phyloP scores from a whole-genome alignment of 352 stramenopile genomes.

The Phytophthora constricta region DNA sequence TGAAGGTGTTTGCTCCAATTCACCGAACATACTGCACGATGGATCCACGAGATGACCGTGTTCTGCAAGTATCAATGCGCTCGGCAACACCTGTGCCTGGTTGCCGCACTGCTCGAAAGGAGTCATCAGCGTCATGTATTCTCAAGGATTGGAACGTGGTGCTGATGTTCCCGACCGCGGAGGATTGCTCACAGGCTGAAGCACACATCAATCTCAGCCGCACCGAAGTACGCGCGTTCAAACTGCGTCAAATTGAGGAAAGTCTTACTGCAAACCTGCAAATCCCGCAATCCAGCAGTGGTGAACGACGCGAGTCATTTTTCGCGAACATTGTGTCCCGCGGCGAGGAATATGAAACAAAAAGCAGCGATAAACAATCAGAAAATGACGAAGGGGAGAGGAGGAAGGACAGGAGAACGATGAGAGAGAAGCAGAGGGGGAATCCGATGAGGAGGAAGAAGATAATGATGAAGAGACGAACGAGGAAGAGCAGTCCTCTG shows the following conservation, averaged over 20 bases:
- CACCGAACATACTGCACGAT: slow-evolving; percentile 77
- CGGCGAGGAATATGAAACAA: slow-evolving; percentile 10
- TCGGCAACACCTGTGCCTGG: slow-evolving; percentile 59
- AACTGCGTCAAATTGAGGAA: slow-evolving; percentile 79
- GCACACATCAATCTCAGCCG: slow-evolving; percentile 76
- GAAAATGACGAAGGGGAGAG: slow-evolving; percentile 15
- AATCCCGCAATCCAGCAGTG: slow-evolving; percentile 54
- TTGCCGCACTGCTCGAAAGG: slow-evolving; percentile 68
- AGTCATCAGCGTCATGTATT: slow-evolving; percentile 32
- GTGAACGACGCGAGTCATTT: slow-evolving; percentile 35
- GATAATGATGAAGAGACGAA: slow-evolving; percentile 5
- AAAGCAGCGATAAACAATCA: slow-evolving; percentile 10
- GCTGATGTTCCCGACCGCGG: slow-evolving; percentile 63
- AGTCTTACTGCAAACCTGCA: slow-evolving; percentile 69
- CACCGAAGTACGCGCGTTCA: slow-evolving; percentile 80
- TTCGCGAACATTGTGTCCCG: slow-evolving; percentile 25
- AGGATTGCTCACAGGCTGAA: slow-evolving; percentile 74
- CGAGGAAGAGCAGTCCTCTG: slow-evolving; percentile 19
- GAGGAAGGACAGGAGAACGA: slow-evolving; percentile 6
- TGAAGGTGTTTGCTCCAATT: slow-evolving; percentile 73
- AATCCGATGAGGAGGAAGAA: slow-evolving; percentile 12
- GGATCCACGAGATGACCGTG: slow-evolving; percentile 71
- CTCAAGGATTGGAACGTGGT: slow-evolving; percentile 63
- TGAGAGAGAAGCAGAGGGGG: slow-evolving; percentile 10
- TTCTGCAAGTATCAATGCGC: slow-evolving; percentile 73